Conservation (phyloP, 2,329 filamentous ascomycete species). For the Xylariaceae sp. region DNA sequence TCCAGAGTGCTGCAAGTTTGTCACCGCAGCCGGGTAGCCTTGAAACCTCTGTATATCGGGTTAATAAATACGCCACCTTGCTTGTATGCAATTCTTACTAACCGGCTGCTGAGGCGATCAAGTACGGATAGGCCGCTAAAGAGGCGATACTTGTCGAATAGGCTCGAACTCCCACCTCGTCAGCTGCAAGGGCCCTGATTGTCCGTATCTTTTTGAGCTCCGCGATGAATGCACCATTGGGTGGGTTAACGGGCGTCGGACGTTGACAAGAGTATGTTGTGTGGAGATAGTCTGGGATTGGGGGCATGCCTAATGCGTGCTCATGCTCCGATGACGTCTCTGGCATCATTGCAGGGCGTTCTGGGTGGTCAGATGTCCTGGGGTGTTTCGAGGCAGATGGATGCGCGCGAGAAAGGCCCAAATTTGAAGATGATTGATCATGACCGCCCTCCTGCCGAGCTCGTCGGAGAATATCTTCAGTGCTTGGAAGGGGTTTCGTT, state of each 20-base stretch:
- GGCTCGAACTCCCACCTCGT: constrained; percentile 79
- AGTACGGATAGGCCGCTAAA: constrained; percentile 76
- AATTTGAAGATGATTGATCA: constrained; percentile 18
- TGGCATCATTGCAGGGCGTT: constrained; percentile 52
- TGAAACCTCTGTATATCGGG: constrained; percentile 45
- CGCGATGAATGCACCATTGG: constrained; percentile 75
- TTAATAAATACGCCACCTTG: constrained; percentile 14
- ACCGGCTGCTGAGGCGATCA: constrained; percentile 47
- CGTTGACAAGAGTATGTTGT: constrained; percentile 80
- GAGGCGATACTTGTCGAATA: constrained; percentile 87
- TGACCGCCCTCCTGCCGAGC: constrained; percentile 29
- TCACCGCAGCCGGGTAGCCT: constrained; percentile 77
- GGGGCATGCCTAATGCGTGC: constrained; percentile 56
- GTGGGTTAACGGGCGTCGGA: constrained; percentile 67
- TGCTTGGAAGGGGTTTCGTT: constrained; percentile 19
- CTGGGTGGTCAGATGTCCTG: constrained; percentile 38
- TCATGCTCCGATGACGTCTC: constrained; percentile 82
- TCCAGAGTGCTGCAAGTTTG: constrained; percentile 78
- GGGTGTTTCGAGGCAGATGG: constrained; percentile 21
- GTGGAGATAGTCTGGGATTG: constrained; percentile 67
- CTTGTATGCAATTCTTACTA: constrained; percentile 41
- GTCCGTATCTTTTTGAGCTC: constrained; percentile 75
- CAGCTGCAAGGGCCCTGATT: constrained; percentile 69
- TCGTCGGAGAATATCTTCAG: constrained; percentile 37
- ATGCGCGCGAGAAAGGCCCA: constrained; percentile 1